Percentiles rank a stretch among this genome's conserved stretches.
Evolutionary conservation across 331 rosid genomes (phyloP).

Genomic region (Phaseolus coccineus): DNA sequence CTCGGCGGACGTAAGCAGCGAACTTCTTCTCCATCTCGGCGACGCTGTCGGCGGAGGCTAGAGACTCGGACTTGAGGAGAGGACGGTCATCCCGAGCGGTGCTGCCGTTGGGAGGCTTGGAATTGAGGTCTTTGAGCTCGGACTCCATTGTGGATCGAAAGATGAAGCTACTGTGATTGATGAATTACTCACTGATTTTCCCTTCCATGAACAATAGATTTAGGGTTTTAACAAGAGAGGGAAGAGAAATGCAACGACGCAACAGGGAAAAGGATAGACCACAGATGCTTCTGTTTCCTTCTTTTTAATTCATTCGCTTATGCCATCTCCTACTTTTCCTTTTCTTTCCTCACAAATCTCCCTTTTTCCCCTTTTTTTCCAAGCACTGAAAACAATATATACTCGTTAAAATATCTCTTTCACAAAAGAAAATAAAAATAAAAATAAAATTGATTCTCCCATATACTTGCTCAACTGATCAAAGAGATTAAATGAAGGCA

Average conservation of each 20-base stretch:
- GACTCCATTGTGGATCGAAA: constrained; percentile 61
- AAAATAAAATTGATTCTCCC: too few relatives aligned
- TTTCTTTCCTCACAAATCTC: too few relatives aligned
- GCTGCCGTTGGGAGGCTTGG: constrained; percentile 40
- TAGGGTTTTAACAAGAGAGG: constrained; percentile 35
- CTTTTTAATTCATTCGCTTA: neutral
- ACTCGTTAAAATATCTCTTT: too few relatives aligned
- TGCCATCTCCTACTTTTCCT: neutral
- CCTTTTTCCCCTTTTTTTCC: neutral
- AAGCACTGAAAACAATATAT: neutral
- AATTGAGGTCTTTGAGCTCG: constrained; percentile 72
- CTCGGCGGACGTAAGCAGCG: constrained; percentile 79
- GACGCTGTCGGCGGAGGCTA: constrained; percentile 53
- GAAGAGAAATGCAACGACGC: neutral
- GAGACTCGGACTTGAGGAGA: constrained; percentile 69
- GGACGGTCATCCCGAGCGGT: constrained; percentile 66
- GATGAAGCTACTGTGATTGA: too few relatives aligned
- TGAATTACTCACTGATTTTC: neutral
- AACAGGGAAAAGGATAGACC: neutral
- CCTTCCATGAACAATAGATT: neutral
- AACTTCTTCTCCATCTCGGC: constrained; percentile 68
- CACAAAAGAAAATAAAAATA: too few relatives aligned
- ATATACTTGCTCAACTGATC: too few relatives aligned
- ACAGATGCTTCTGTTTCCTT: neutral
- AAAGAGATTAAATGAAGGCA: too few relatives aligned